A percentile compares a stretch with the other conserved stretches of the same genome.
Conservation (phyloP, 495 filamentous ascomycete genomes). For the Xylaria bambusicola region DNA sequence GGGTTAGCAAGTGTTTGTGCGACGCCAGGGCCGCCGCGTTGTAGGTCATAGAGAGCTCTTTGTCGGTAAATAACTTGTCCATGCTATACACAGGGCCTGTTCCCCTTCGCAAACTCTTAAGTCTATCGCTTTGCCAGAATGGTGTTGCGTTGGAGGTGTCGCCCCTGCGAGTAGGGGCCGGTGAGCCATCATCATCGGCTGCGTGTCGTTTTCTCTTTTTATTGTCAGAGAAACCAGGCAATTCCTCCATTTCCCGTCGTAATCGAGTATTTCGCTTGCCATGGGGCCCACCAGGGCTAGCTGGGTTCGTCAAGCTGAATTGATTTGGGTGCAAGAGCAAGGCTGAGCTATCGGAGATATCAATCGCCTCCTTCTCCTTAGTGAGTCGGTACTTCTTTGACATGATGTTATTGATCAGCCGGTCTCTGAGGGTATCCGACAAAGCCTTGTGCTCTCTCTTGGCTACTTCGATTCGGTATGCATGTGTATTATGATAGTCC, state of each 20-base stretch:
- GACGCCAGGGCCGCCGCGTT: conserved; percentile 71
- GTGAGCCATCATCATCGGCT: conserved; percentile 69
- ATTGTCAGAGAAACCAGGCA: conserved; percentile 61
- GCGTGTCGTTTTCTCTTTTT: conserved; percentile 82
- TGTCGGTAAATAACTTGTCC: conserved; percentile 90
- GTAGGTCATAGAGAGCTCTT: conserved; percentile 77
- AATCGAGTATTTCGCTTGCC: conserved; percentile 81
- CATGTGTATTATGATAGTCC: conserved; percentile 54
- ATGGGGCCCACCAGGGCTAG: conserved; percentile 78
- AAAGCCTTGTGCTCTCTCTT: conserved; percentile 78
- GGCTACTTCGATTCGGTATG: conserved; percentile 71
- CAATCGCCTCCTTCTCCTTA: conserved; percentile 84
- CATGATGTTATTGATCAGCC: conserved; percentile 75
- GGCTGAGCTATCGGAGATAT: conserved; percentile 85
- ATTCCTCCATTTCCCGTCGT: conserved; percentile 76
- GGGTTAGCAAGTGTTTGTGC: conserved; percentile 55
- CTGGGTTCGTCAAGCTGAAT: conserved; percentile 77
- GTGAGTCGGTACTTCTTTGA: conserved; percentile 74
- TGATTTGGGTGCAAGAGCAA: conserved; percentile 90
- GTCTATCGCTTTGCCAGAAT: conserved; percentile 53
- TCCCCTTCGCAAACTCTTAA: conserved; percentile 47
- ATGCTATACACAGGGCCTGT: conserved; percentile 68
- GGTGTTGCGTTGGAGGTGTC: conserved; percentile 54
- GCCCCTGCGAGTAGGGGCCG: conserved; percentile 56
- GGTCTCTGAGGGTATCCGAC: conserved; percentile 77